Evolutionary conservation across 169 alveolate genomes (phyloP), one percentile per base, ranked within the genome.

Genomic region (Plasmodium berghei): DNA sequence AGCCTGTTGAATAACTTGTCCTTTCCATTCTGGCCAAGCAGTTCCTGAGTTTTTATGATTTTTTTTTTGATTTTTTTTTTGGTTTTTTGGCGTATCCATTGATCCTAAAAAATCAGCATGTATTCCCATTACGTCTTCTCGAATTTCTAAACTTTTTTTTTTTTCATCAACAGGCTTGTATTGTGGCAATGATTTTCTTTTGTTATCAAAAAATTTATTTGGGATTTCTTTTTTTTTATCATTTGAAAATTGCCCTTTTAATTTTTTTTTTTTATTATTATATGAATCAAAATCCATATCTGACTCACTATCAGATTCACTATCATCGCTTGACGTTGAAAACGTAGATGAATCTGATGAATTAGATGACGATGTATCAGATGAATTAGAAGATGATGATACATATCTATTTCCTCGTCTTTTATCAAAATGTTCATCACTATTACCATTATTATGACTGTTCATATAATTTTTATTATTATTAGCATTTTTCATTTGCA

Each of bases 1-100:
- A 9, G 98, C 96, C 83, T 96, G 97, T 75, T 96, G 97, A 52
- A 96, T 96, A 9, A 95, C 98, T 72, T 96, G 97, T 16, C 98
- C 98, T 94, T 96, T 96, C 98, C 98, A 96, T 72, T 96, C 98
- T 48, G 94, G 95, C 98, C 98, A 96, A 9, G 98, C 98, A 2
- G 94, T 86, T 42, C 90, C 95, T 34, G 94, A 91, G 63, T 94
- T 95, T 72, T 73, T 94, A 61, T 86, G 94, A 72, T 58, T 86
- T 85, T 56, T 87, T 69, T 71, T 71, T 42, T 24, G 48, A 59
- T 67, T 63, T 85, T 56, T 87, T 69, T 71, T 71, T 20, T 28
- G 58, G 52, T 67, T 63, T 88, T 86, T 58, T 54, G 95, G 95
- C 14, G 93, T 59, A 56, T 94, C 97, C 86, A 95, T 92, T 46